Percentiles rank a stretch among this genome's conserved stretches.
These are phyloP conservation scores for Psidium friedrichsthalianum DNA, from an alignment of 345 rosid genomes.

Conservation along the genomic window DNA sequence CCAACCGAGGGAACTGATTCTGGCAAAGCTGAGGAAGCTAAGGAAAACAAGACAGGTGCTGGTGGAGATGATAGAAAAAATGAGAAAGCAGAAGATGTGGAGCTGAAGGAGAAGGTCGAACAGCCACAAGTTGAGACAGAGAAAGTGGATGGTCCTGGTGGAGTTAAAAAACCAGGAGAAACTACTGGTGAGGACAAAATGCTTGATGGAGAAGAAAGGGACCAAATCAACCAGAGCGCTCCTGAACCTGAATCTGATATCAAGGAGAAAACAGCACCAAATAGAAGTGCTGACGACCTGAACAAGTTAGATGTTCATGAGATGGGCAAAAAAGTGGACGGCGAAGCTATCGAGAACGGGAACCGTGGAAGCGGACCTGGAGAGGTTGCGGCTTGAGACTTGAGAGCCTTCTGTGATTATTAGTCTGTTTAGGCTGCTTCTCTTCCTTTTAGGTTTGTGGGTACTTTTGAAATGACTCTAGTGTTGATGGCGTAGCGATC, in stretches of 20 bases:
- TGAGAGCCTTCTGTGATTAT: not conserved
- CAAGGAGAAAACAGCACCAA: conserved; percentile 13
- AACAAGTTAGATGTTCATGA: not conserved
- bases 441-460: conserved; percentile 1
- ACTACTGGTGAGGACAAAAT: not conserved
- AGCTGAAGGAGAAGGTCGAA: conserved; percentile 10
- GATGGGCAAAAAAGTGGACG: conserved; percentile 17
- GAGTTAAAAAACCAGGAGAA: conserved; percentile 5
- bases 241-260: conserved; percentile 9
- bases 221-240: conserved; percentile 1
- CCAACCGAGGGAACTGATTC: not conserved
- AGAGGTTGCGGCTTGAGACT: conserved; percentile 18
- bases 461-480: conserved; percentile 11
- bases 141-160: conserved; percentile 8
- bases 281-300: conserved; percentile 6
- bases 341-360: conserved; percentile 25
- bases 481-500: conserved; percentile 13
- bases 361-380: conserved; percentile 9
- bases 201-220: conserved; percentile 7
- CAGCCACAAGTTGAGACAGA: conserved; percentile 10
- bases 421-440: not conserved
- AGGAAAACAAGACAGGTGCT: conserved; percentile 6
- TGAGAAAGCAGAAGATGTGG: conserved; percentile 7
- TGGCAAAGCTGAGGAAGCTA: conserved; percentile 7
- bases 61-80: conserved; percentile 6